phyloP scores from a whole-genome alignment of 148 eudicot genomes.

The Cornus suecica region DNA sequence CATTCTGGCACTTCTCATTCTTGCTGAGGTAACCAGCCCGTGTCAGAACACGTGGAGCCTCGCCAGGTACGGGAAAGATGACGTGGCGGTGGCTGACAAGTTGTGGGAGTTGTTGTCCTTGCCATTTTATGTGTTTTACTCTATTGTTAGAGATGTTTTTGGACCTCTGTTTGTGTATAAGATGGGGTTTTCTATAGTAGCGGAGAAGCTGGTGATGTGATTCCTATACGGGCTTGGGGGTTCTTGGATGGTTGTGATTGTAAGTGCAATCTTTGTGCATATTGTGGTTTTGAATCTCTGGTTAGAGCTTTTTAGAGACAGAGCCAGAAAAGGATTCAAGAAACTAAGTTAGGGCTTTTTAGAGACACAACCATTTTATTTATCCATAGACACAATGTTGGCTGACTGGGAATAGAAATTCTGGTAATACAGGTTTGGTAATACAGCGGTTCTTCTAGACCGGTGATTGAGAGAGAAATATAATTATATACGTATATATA shows the following conservation, averaged over 20 bases:
- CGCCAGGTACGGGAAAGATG: slow-evolving; percentile 29
- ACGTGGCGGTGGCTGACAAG: slow-evolving; percentile 33
- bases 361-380: too few species aligned
- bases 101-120: slow-evolving; percentile 40
- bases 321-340: neutral
- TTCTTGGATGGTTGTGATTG: slow-evolving; percentile 71
- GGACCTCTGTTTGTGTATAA: slow-evolving; percentile 54
- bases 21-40: slow-evolving; percentile 84
- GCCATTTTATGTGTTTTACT: slow-evolving; percentile 57
- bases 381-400: too few species aligned
- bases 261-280: slow-evolving; percentile 46
- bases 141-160: slow-evolving; percentile 58
- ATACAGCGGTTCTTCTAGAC: too few species aligned
- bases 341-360: neutral
- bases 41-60: too few species aligned
- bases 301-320: slow-evolving; percentile 36
- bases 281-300: slow-evolving; percentile 60
- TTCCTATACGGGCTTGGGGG: slow-evolving; percentile 74
- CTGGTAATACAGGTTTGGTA: too few species aligned
- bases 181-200: slow-evolving; percentile 38
- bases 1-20: slow-evolving; percentile 43
- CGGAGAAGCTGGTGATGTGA: slow-evolving; percentile 48
- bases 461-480: too few species aligned
- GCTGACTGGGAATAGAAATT: too few species aligned
- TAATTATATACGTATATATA: too few species aligned